Evolutionary conservation across 1,139 yeast species (phyloP), one percentile per base, ranked within the genome.

Genomic region (Kodamaea ohmeri): DNA sequence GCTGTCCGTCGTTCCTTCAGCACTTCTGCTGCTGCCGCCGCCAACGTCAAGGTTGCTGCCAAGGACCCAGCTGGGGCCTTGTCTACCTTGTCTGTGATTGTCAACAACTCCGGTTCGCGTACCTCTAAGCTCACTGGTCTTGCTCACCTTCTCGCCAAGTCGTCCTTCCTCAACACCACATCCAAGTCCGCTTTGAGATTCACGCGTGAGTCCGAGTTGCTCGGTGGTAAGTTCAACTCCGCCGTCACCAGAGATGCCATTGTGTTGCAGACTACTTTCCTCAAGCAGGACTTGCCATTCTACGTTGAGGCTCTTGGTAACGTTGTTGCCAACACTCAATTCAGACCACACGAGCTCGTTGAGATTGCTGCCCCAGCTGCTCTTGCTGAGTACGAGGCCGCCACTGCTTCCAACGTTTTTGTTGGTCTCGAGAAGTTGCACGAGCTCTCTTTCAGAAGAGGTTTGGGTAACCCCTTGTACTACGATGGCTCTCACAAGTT

Each of bases 181-280:
- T 63, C 79, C 53, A 88, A 89, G 65, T 84, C 96, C 25, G 96
- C 95, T 22, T 76, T 92, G 60, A 86, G 98, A 71, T 75, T 90
- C 58, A 85, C 90, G 56, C 85, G 98, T 67, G 98, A 94, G 70
- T 71, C 92, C 40, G 99, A 94, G 71, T 78, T 92, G 50, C 76
- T 92, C 53, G 98, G 98, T 49, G 97, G 96, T 58, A 67, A 67
- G 47, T 78, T 88, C 62, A 61, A 76, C 36, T 72, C 95, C 35
- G 56, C 63, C 41, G 83, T 88, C 51, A 80, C 88, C 60, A 84
- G 97, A 72, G 97, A 92, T 62, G 73, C 83, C 55, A 76, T 94
- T 50, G 77, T 85, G 47, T 77, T 92, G 59, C 75, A 79, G 51
- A 82, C 97, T 42, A 74, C 78, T 53, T 92, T 92, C 72, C 77